A percentile compares a stretch with the other conserved stretches of the same genome.
phyloP scores from a whole-genome alignment of 495 filamentous ascomycete species.

The Podospora australis region DNA sequence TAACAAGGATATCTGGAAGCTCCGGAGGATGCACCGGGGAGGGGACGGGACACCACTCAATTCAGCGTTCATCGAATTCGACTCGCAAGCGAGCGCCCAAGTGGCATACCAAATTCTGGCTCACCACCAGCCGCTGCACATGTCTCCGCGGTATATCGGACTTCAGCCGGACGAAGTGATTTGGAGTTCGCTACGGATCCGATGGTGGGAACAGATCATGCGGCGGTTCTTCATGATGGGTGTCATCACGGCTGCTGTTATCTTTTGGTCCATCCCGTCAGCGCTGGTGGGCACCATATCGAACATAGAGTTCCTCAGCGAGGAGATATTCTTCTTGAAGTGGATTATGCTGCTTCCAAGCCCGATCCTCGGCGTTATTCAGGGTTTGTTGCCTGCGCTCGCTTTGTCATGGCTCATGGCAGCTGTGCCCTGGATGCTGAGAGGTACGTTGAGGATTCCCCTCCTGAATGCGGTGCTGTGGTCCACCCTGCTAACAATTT shows the following conservation, averaged over 20 bases:
- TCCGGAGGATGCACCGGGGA: slow-evolving; percentile 40
- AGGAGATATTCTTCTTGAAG: slow-evolving; percentile 54
- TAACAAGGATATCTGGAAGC: slow-evolving; percentile 62
- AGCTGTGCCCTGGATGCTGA: slow-evolving; percentile 67
- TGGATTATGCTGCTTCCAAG: slow-evolving; percentile 64
- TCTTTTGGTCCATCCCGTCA: slow-evolving; percentile 89
- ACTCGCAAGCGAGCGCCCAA: slow-evolving; percentile 69
- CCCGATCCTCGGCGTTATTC: slow-evolving; percentile 64
- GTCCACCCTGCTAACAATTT: not conserved
- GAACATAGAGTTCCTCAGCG: slow-evolving; percentile 62
- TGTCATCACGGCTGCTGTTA: slow-evolving; percentile 61
- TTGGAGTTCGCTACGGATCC: slow-evolving; percentile 75
- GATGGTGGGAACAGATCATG: slow-evolving; percentile 72
- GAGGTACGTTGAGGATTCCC: slow-evolving; percentile 49
- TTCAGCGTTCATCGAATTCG: slow-evolving; percentile 79
- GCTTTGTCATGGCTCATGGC: slow-evolving; percentile 74
- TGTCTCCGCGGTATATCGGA: slow-evolving; percentile 77
- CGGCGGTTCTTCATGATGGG: slow-evolving; percentile 57
- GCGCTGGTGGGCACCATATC: slow-evolving; percentile 72
- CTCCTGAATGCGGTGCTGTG: not conserved
- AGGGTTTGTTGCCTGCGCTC: slow-evolving; percentile 69
- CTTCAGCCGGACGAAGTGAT: slow-evolving; percentile 73
- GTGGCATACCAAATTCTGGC: slow-evolving; percentile 72
- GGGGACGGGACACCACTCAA: slow-evolving; percentile 46
- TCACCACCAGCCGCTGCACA: slow-evolving; percentile 74